phyloP scores from a whole-genome alignment of 306 rosid genomes.

The Malus domestica region ASM211411v1 NC_041798.1:30146001-30146500 shows the following conservation, averaged over 20 bases:
- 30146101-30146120: slow-evolving; percentile 94
- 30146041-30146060: slow-evolving; percentile 93
- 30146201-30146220: slow-evolving; percentile 38
- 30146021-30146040: slow-evolving; percentile 51
- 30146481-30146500: neutral
- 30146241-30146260: neutral
- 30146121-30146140: slow-evolving; percentile 38
- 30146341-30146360: neutral
- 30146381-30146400: neutral
- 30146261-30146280: neutral
- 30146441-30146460: neutral
- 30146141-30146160: slow-evolving; percentile 1
- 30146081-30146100: slow-evolving; percentile 81
- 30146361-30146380: neutral
- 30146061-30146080: slow-evolving; percentile 84
- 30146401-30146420: neutral
- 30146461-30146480: too few species aligned
- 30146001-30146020: neutral
- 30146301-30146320: neutral
- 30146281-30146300: neutral
- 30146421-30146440: neutral
- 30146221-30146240: slow-evolving; percentile 26
- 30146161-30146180: neutral
- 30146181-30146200: neutral
- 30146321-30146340: neutral